Conservation (phyloP, 2,329 filamentous ascomycete genomes). For the Neophaeococcomyces mojaviensis region DNA sequence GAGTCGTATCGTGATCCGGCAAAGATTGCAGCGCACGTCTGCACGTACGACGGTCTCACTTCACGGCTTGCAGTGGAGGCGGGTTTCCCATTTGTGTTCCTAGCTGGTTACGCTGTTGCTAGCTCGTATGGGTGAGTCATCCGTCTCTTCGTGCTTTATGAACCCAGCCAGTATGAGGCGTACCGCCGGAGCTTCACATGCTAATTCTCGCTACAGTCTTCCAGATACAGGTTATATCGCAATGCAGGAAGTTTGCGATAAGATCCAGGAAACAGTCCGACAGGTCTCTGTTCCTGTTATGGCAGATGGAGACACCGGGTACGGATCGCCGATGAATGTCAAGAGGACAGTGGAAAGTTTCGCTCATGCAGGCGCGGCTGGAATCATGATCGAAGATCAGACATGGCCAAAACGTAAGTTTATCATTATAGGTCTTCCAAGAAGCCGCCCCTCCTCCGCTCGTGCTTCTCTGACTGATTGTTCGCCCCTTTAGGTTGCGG, state of each 20-base stretch:
- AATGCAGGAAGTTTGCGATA: conserved; percentile 39
- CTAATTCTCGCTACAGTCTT: too few species aligned
- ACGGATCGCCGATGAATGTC: conserved; percentile 43
- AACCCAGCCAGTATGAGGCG: too few species aligned
- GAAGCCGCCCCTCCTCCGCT: too few species aligned
- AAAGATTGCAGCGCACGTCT: conserved; percentile 40
- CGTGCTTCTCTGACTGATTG: not conserved
- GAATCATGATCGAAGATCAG: conserved; percentile 42
- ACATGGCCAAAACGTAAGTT: conserved; percentile 42
- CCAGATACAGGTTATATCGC: conserved; percentile 46
- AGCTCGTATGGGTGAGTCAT: conserved; percentile 24
- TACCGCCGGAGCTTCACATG: too few species aligned
- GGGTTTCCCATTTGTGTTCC: conserved; percentile 40
- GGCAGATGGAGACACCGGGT: conserved; percentile 43
- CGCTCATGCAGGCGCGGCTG: conserved; percentile 34
- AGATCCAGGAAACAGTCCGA: conserved; percentile 37
- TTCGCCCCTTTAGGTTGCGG: conserved; percentile 30
- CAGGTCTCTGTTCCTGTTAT: conserved; percentile 36
- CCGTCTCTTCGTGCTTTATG: too few species aligned
- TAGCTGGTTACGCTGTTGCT: conserved; percentile 38
- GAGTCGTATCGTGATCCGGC: conserved; percentile 34
- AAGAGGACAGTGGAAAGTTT: conserved; percentile 39
- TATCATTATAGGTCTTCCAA: too few species aligned
- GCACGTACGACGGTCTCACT: conserved; percentile 38
- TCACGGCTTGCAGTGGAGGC: conserved; percentile 40